Percentiles rank a stretch among this genome's conserved stretches.
phyloP scores from a whole-genome alignment of 2,329 filamentous ascomycete genomes.

The Colletotrichum chlorophyti region DNA sequence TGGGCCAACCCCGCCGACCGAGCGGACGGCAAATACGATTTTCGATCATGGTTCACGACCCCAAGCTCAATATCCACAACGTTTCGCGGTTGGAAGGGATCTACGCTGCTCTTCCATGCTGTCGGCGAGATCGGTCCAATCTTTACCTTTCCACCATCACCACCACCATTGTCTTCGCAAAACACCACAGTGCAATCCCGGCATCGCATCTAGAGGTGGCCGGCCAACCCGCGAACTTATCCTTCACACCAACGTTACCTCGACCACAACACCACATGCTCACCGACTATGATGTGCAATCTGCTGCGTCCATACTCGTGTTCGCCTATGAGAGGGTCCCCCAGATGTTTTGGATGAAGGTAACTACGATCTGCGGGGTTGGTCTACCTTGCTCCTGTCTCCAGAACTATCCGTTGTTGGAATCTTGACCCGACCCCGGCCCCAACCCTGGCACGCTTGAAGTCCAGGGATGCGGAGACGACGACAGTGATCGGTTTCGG shows the following conservation, averaged over 20 bases:
- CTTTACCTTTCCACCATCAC: not conserved
- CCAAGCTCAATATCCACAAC: not conserved
- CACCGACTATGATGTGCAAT: not conserved
- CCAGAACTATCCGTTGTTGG: not conserved
- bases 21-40: not conserved
- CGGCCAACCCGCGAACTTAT: not conserved
- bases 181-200: not conserved
- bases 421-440: not conserved
- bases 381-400: slow-evolving; percentile 6
- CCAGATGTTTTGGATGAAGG: slow-evolving; percentile 3
- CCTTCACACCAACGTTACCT: slow-evolving; percentile 9
- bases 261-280: not conserved
- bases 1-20: slow-evolving; percentile 8
- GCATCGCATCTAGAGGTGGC: not conserved
- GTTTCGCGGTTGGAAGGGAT: slow-evolving; percentile 16
- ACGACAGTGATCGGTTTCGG: slow-evolving; percentile 11
- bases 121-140: slow-evolving; percentile 12
- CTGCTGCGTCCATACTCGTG: not conserved
- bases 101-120: slow-evolving; percentile 3
- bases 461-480: slow-evolving; percentile 12
- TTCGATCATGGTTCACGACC: not conserved
- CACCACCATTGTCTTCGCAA: not conserved
- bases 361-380: slow-evolving; percentile 11
- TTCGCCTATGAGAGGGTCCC: too few relatives aligned
- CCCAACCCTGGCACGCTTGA: slow-evolving; percentile 7